These are phyloP conservation scores for Ophiognomonia clavigignenti-juglandacearum DNA, from an alignment of 2,329 filamentous ascomycete genomes.

Conservation along the genomic window DNA sequence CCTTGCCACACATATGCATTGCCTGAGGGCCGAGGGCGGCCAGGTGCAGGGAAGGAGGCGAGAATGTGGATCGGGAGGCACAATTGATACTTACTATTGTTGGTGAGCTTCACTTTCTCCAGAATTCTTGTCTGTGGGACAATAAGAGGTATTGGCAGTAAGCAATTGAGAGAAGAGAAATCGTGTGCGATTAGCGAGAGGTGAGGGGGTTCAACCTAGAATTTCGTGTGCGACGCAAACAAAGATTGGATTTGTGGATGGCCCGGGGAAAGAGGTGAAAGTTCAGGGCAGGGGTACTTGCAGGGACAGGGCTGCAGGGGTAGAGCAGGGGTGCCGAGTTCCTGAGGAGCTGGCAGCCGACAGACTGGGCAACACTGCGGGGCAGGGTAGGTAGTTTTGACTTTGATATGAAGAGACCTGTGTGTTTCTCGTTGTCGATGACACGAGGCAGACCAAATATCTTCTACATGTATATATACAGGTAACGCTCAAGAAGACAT, in stretches of 20 bases:
- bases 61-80: neutral
- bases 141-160: neutral
- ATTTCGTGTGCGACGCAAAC: constrained; percentile 5
- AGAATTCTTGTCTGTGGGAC: neutral
- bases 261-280: neutral
- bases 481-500: no score
- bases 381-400: no score
- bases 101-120: neutral
- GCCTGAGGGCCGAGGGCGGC: neutral
- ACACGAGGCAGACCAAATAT: no score
- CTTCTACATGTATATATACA: no score
- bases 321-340: no score
- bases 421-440: no score
- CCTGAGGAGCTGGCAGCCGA: no score
- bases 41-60: neutral
- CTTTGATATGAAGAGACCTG: no score
- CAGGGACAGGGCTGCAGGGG: no score
- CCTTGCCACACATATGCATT: neutral
- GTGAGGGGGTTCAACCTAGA: no score
- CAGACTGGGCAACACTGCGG: no score
- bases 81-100: neutral
- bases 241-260: neutral
- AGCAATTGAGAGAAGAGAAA: neutral
- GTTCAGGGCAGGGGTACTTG: neutral
- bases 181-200: no score